Evolutionary conservation across 2,329 filamentous ascomycete species (phyloP), one percentile per base, ranked within the genome.

Genomic region (Huntiella decipiens): DNA sequence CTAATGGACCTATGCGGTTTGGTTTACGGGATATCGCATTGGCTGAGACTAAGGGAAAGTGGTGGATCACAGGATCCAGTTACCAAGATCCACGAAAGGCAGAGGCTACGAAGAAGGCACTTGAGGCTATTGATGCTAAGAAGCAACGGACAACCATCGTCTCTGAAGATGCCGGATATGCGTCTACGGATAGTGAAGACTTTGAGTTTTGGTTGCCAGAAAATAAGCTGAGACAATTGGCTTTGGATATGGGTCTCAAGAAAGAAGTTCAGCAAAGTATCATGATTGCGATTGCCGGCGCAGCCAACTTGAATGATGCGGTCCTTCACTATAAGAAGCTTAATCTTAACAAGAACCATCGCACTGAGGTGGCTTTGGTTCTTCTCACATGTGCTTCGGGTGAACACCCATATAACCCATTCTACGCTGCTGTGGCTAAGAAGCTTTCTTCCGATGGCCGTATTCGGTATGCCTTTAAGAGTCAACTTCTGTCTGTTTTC

Each of bases 21-120:
- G 77, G 82, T 8, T 68, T 95, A 3, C 68, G 72, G 34, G 91
- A 98, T 56, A 83, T 98, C 44, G 77, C 77, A 51, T 75, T 87
- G 51, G 79, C 80, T 0, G 82, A 88, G 36, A 88, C 82, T 57
- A 82, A 79, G 57, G 91, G 91, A 1, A 95, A 94, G 64, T 98
- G 91, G 91, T 98, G 91, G 91, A 74, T 96, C 15, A 83, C 96
- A 4, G 91, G 91, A 44, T 88, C 91, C n/a, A 94, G 86, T 60
- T 95, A 88, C 74, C 37, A 43, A 4, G 71, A 17, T 37, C 57
- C 56, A 22, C 54, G 55, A 2, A 51, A 52, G 13, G 49, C 45
- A 4, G 44, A 52, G 7, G 54, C 53, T 36, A 38, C 38, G 2
- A 35, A 38, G 34, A 17, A 48, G 44, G 40, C 39, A 11, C 5